phyloP scores from a whole-genome alignment of 225 moss, liverwort and hornwort species.

The Thuidium tamariscinum region DNA sequence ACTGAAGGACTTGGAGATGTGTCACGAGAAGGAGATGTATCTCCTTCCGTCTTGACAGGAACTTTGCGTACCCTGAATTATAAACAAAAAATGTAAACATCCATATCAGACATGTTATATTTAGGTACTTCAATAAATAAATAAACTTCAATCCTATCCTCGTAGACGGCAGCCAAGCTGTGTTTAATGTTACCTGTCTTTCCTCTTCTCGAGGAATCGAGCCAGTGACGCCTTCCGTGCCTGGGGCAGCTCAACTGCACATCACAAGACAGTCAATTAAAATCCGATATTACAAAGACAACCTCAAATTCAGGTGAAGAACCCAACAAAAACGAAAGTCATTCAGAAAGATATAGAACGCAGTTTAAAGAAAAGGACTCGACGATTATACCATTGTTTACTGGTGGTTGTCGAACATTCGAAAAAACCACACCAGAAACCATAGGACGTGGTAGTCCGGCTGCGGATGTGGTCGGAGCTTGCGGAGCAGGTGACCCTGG shows the following conservation, averaged over 20 bases:
- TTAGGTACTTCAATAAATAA: background rate
- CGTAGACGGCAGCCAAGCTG: background rate
- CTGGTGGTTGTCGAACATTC: conserved; percentile 9
- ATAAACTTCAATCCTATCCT: background rate
- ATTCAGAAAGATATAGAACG: background rate
- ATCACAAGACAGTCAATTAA: background rate
- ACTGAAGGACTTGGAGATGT: conserved; percentile 17
- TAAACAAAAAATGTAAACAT: background rate
- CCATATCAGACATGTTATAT: background rate
- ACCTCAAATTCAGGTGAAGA: background rate
- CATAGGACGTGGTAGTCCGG: background rate
- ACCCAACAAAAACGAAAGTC: background rate
- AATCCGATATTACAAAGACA: background rate
- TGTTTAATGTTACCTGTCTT: conserved; percentile 28
- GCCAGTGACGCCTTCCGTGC: conserved; percentile 73
- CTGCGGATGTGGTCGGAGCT: background rate
- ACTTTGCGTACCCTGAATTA: conserved; percentile 24
- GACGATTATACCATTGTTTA: conserved; percentile 6
- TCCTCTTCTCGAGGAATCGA: conserved; percentile 76
- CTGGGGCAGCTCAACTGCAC: conserved; percentile 42
- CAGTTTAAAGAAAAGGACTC: background rate
- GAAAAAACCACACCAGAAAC: conserved; percentile 5
- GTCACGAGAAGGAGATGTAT: conserved; percentile 14
- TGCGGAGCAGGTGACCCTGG: conserved; percentile 30
- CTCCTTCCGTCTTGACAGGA: conserved; percentile 23